Percentiles rank a stretch among this genome's conserved stretches.
Evolutionary conservation across 208 protist genomes (phyloP).

Genomic region (Balamuthia mandrillaris): DNA sequence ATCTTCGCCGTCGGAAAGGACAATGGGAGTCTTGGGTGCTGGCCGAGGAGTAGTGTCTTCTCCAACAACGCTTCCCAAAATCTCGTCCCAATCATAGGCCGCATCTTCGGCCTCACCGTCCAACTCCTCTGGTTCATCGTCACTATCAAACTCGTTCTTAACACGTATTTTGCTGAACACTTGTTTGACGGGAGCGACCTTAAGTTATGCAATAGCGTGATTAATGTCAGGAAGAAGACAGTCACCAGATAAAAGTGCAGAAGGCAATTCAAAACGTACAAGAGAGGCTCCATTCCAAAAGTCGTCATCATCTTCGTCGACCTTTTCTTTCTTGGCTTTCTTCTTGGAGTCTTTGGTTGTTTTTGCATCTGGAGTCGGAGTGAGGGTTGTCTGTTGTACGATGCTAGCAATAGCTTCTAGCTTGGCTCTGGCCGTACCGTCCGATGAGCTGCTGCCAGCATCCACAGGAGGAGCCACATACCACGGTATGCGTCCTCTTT

Average conservation of each 20-base stretch:
- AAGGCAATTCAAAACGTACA: too few relatives aligned
- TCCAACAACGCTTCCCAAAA: conserved; percentile 13
- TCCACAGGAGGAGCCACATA: background rate
- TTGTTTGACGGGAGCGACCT: too few relatives aligned
- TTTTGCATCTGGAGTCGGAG: background rate
- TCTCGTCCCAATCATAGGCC: background rate
- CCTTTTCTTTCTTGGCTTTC: background rate
- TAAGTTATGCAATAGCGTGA: too few relatives aligned
- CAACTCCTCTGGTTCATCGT: too few relatives aligned
- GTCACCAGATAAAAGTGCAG: too few relatives aligned
- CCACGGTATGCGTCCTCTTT: conserved; percentile 91
- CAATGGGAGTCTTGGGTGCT: background rate
- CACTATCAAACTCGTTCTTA: too few relatives aligned
- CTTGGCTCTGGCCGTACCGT: background rate
- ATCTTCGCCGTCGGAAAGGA: background rate
- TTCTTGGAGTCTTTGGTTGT: background rate
- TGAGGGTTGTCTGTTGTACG: background rate
- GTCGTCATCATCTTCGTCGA: background rate
- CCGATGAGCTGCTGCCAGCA: background rate
- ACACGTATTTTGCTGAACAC: too few relatives aligned
- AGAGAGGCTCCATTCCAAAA: too few relatives aligned
- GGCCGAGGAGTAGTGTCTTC: background rate
- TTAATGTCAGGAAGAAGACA: too few relatives aligned
- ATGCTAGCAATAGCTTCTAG: background rate
- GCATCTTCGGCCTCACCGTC: too few relatives aligned